phyloP scores from a whole-genome alignment of 306 rosid genomes.

The Crotalaria pallida region DNA sequence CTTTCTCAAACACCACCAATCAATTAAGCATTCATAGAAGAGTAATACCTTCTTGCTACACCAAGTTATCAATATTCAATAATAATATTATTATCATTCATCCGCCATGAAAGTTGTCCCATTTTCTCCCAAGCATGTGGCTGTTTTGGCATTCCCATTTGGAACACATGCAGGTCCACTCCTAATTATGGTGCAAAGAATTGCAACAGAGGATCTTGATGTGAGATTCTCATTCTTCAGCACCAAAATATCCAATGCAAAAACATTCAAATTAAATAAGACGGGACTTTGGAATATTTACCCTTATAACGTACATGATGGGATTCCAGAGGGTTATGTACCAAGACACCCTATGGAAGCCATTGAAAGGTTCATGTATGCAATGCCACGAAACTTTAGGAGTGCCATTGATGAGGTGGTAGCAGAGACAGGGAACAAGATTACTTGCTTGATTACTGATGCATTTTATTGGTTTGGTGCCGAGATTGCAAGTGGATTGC shows the following conservation, averaged over 20 bases:
- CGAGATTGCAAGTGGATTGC: constrained; percentile 70
- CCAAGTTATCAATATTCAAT: no score
- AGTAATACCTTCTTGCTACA: no score
- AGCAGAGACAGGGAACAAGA: constrained; percentile 19
- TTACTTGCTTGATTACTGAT: constrained; percentile 59
- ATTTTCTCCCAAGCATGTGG: constrained; percentile 33
- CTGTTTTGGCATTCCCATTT: constrained; percentile 62
- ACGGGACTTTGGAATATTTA: constrained; percentile 14
- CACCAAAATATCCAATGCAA: constrained; percentile 30
- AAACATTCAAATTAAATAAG: constrained; percentile 6
- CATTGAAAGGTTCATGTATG: constrained; percentile 32
- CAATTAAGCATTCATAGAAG: no score
- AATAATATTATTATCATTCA: no score
- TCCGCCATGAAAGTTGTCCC: neutral
- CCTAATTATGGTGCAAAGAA: constrained; percentile 31
- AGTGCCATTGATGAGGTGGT: constrained; percentile 32
- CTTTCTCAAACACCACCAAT: no score
- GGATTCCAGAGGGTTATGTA: constrained; percentile 42
- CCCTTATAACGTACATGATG: constrained; percentile 44
- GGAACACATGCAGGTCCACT: constrained; percentile 72
- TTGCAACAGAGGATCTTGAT: constrained; percentile 29
- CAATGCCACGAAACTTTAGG: constrained; percentile 31
- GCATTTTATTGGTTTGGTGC: constrained; percentile 64
- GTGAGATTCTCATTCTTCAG: constrained; percentile 51
- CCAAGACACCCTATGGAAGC: constrained; percentile 23